phyloP scores from a whole-genome alignment of 2,329 filamentous ascomycete species.

The Beauveria sp. region DNA sequence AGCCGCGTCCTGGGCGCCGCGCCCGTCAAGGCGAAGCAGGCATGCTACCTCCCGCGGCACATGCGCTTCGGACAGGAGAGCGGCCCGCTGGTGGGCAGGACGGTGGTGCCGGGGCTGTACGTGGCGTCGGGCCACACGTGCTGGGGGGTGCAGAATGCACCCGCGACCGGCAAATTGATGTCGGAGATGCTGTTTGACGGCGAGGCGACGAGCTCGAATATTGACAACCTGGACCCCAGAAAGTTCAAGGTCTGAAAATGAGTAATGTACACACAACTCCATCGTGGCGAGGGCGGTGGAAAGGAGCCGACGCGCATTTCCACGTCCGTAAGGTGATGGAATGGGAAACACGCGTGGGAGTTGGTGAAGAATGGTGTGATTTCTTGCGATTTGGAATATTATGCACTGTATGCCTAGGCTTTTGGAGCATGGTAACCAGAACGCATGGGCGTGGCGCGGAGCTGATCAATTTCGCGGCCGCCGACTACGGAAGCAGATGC shows the following conservation, averaged over 20 bases:
- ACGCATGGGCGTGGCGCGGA: no score
- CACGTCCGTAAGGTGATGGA: no score
- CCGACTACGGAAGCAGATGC: no score
- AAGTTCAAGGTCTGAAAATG: conserved; percentile 44
- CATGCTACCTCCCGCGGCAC: conserved; percentile 86
- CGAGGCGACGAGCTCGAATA: conserved; percentile 56
- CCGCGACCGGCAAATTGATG: conserved; percentile 76
- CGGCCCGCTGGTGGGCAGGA: conserved; percentile 70
- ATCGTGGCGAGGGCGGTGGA: not conserved
- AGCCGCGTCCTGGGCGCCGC: conserved; percentile 59
- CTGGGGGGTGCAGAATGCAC: conserved; percentile 97
- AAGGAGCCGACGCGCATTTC: no score
- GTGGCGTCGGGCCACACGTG: conserved; percentile 89
- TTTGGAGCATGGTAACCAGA: no score
- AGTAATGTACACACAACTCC: not conserved
- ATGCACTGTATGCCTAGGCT: no score
- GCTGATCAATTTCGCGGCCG: no score
- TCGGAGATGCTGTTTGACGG: conserved; percentile 74
- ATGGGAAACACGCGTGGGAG: no score
- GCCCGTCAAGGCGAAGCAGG: conserved; percentile 67
- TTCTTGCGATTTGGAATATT: no score
- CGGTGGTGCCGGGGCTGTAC: conserved; percentile 64
- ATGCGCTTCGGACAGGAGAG: conserved; percentile 49
- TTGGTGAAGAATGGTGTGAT: no score
- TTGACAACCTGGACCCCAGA: conserved; percentile 59